phyloP scores from a whole-genome alignment of 2,329 filamentous ascomycete species.

The Calonectria multiphialidica region DNA sequence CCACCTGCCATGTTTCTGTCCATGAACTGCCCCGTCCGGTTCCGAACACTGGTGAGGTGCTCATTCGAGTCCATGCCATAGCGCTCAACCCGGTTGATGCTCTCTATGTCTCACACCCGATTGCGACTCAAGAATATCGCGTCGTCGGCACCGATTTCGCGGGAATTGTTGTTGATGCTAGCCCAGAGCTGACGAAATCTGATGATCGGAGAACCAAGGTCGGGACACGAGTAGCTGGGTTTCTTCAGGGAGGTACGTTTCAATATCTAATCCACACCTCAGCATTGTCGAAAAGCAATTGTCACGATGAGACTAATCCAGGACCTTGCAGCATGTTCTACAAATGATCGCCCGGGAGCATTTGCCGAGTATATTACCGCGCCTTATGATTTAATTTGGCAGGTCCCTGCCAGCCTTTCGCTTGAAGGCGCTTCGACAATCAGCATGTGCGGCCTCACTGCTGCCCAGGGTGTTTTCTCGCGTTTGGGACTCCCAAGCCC shows the following conservation, averaged over 20 bases:
- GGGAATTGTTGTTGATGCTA: constrained; percentile 45
- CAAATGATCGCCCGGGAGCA: constrained; percentile 56
- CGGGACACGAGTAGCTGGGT: constrained; percentile 53
- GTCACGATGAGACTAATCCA: neutral
- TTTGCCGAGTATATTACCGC: constrained; percentile 56
- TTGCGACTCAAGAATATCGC: constrained; percentile 45
- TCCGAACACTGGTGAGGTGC: constrained; percentile 30
- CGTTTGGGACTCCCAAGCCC: constrained; percentile 51
- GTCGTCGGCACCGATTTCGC: constrained; percentile 57
- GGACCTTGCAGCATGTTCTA: constrained; percentile 47
- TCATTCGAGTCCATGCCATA: constrained; percentile 40
- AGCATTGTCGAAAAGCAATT: neutral
- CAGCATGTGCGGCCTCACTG: constrained; percentile 57
- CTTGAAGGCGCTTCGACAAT: constrained; percentile 53
- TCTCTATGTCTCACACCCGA: constrained; percentile 50
- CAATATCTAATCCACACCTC: neutral
- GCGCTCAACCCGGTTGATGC: constrained; percentile 46
- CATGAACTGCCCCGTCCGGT: constrained; percentile 31
- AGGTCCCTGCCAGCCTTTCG: constrained; percentile 45
- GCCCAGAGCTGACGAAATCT: constrained; percentile 17
- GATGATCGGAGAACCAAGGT: constrained; percentile 30
- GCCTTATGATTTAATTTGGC: constrained; percentile 53
- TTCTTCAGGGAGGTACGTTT: constrained; percentile 52
- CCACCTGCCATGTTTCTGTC: constrained; percentile 8
- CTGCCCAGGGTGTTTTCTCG: constrained; percentile 54